A percentile compares a stretch with the other conserved stretches of the same genome.
phyloP scores from a whole-genome alignment of 2,329 filamentous ascomycete species.

The Aspergillus tamarii region DNA sequence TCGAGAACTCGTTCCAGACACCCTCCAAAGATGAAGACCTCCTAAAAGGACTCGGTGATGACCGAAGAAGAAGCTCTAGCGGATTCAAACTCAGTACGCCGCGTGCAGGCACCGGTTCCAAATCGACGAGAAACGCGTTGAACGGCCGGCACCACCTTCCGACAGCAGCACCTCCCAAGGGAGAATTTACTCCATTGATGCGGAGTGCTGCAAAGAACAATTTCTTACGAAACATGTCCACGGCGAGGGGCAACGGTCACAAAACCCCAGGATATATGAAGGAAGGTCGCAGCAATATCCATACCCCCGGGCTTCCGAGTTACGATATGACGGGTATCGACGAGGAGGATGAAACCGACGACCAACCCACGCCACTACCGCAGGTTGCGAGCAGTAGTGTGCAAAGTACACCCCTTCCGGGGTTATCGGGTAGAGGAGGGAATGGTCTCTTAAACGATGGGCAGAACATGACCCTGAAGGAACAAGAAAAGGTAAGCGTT shows the following conservation, averaged over 20 bases:
- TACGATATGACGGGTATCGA: slow-evolving; percentile 73
- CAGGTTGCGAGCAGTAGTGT: slow-evolving; percentile 77
- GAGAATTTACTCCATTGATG: slow-evolving; percentile 92
- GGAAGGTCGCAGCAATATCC: slow-evolving; percentile 66
- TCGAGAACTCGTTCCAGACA: slow-evolving; percentile 84
- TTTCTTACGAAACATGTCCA: slow-evolving; percentile 60
- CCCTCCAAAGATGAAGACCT: slow-evolving; percentile 77
- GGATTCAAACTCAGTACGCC: slow-evolving; percentile 71
- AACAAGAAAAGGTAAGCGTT: slow-evolving; percentile 82
- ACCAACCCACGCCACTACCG: slow-evolving; percentile 73
- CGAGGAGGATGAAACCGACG: slow-evolving; percentile 65
- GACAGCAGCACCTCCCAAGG: slow-evolving; percentile 56
- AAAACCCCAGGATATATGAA: slow-evolving; percentile 71
- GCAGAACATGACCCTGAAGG: slow-evolving; percentile 80
- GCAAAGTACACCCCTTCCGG: slow-evolving; percentile 78
- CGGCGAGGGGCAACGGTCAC: slow-evolving; percentile 59
- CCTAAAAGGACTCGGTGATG: slow-evolving; percentile 73
- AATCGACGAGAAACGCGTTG: slow-evolving; percentile 54
- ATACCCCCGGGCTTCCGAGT: slow-evolving; percentile 73
- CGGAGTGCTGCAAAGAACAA: slow-evolving; percentile 75
- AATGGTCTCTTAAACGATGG: slow-evolving; percentile 78
- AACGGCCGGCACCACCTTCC: slow-evolving; percentile 73
- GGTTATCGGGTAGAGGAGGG: slow-evolving; percentile 65
- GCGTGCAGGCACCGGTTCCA: slow-evolving; percentile 63
- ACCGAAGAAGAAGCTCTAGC: slow-evolving; percentile 54